These are phyloP conservation scores for Pyronema domesticum DNA, from an alignment of 495 filamentous ascomycete genomes.

Conservation along the genomic window DNA sequence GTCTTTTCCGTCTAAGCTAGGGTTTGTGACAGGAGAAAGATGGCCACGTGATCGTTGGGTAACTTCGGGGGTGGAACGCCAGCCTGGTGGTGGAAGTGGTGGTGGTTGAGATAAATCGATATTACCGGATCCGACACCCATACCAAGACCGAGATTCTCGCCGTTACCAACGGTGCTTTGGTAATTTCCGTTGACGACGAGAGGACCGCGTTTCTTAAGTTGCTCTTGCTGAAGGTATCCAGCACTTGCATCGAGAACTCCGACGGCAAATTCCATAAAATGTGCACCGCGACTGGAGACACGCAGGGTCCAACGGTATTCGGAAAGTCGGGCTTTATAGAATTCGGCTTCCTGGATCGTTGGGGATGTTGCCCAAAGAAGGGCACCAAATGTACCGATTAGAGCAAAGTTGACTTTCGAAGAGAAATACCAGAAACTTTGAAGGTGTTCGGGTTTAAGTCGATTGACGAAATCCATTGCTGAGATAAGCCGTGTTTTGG, in stretches of 20 bases:
- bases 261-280: slow-evolving; percentile 60
- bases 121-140: slow-evolving; percentile 18
- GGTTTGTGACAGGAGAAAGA: slow-evolving; percentile 12
- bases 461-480: slow-evolving; percentile 66
- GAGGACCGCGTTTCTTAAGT: slow-evolving; percentile 13
- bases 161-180: slow-evolving; percentile 15
- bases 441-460: slow-evolving; percentile 50
- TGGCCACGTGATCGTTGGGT: slow-evolving; percentile 12
- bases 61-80: slow-evolving; percentile 5
- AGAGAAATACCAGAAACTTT: slow-evolving; percentile 66
- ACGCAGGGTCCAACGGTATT: slow-evolving; percentile 86
- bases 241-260: slow-evolving; percentile 41
- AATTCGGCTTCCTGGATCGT: slow-evolving; percentile 87
- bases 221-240: slow-evolving; percentile 22
- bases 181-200: slow-evolving; percentile 12
- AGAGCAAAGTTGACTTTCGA: slow-evolving; percentile 67
- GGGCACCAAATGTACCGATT: slow-evolving; percentile 60
- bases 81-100: slow-evolving; percentile 10
- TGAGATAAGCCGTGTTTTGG: slow-evolving; percentile 58
- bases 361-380: slow-evolving; percentile 62
- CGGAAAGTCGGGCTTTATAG: slow-evolving; percentile 65
- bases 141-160: slow-evolving; percentile 18
- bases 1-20: slow-evolving; percentile 8
- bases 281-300: slow-evolving; percentile 67
- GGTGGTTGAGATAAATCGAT: slow-evolving; percentile 5